Evolutionary conservation across 2,329 filamentous ascomycete genomes (phyloP).

Genomic region (Colletotrichum endophyticum): DNA sequence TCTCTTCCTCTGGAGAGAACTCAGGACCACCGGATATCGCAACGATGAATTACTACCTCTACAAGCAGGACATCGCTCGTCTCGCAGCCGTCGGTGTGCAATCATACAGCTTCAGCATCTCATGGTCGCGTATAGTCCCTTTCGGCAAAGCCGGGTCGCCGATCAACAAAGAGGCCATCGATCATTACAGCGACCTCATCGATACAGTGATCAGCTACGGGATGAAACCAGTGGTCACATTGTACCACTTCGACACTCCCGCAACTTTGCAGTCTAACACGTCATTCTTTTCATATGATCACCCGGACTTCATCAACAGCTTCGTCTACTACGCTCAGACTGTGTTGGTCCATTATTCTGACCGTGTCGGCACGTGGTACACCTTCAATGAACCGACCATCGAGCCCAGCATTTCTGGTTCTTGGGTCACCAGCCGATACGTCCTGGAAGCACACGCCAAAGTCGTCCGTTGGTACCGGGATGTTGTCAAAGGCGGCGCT

Average conservation of each 20-base stretch:
- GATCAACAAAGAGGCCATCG: conserved; percentile 53
- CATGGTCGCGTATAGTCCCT: conserved; percentile 57
- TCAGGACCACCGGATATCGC: neutral
- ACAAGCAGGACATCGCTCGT: conserved; percentile 60
- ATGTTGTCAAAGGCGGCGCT: conserved; percentile 50
- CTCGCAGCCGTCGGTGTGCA: conserved; percentile 55
- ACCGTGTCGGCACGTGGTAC: conserved; percentile 56
- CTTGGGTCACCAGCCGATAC: conserved; percentile 42
- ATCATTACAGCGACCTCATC: conserved; percentile 60
- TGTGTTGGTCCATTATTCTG: conserved; percentile 53
- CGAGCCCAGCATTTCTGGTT: conserved; percentile 31
- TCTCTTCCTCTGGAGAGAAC: conserved; percentile 25
- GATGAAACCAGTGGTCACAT: conserved; percentile 51
- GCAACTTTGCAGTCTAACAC: conserved; percentile 39
- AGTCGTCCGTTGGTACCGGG: conserved; percentile 55
- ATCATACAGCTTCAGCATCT: conserved; percentile 57
- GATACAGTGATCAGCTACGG: conserved; percentile 53
- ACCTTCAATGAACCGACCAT: conserved; percentile 59
- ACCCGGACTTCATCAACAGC: conserved; percentile 45
- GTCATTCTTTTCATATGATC: conserved; percentile 21
- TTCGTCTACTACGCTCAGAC: conserved; percentile 60
- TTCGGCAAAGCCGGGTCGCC: conserved; percentile 54
- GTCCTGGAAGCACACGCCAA: conserved; percentile 54
- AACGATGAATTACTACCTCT: conserved; percentile 58
- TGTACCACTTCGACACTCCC: conserved; percentile 50